Evolutionary conservation across 2,329 filamentous ascomycete genomes (phyloP).

Genomic region (Blastomyces gilchristii): DNA sequence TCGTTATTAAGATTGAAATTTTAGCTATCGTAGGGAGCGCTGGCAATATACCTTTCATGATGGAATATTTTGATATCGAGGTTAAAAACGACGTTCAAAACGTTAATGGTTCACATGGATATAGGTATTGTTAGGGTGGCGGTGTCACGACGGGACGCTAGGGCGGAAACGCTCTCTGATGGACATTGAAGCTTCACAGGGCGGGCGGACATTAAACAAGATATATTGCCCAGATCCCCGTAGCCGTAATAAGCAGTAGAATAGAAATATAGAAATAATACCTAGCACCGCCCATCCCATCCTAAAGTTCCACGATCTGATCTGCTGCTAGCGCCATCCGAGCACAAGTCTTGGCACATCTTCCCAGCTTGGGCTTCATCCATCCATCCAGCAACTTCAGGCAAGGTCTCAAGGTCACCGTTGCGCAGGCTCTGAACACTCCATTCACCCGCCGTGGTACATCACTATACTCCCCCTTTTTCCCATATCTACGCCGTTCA

Average conservation of each 20-base stretch:
- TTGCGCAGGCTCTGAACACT: background rate
- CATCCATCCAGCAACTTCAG: background rate
- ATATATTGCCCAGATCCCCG: background rate
- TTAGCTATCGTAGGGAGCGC: background rate
- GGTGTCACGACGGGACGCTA: background rate
- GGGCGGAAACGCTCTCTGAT: background rate
- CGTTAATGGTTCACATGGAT: no score
- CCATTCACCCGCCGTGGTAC: background rate
- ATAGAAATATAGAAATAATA: background rate
- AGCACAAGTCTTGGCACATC: background rate
- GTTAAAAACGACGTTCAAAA: background rate
- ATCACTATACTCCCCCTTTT: background rate
- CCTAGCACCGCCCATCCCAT: background rate
- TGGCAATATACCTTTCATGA: slow-evolving; percentile 33
- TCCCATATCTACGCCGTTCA: background rate
- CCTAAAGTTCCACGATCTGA: background rate
- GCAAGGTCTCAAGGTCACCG: background rate
- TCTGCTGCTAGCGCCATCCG: background rate
- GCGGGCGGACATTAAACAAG: background rate
- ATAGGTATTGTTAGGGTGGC: background rate
- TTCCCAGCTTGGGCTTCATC: background rate
- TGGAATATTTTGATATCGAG: background rate
- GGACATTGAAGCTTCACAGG: background rate
- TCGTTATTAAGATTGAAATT: no score
- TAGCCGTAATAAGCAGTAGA: background rate